Evolutionary conservation across 192 early-diverging fungal genomes (phyloP), one percentile per base, ranked within the genome.

Genomic region (Entomortierella beljakovae): DNA sequence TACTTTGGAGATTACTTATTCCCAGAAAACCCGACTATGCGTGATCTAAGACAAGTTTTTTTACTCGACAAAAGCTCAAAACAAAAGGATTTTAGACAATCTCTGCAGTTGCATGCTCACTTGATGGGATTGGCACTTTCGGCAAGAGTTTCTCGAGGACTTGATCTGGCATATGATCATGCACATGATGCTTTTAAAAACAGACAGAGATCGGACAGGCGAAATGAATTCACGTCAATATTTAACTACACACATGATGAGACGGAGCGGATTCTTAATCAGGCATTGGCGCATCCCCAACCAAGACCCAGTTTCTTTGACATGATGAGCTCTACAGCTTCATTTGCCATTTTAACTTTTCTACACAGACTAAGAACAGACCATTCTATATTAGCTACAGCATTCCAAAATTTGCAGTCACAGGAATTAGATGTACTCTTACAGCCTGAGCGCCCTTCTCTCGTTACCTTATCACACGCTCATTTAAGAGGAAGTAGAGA

Each of bases 101-200:
- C 81, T 8, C 34, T 80, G 15, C 81, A 72, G 23, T 61, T 82
- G 25, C 72, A 82, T 31, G 74, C 75, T 13, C 81, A 79, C 22
- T 26, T 82, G 3, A 64, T 72, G 73, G 81, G 74, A 20, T 46
- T 82, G 7, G 52, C 65, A 22, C 52, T 82, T 5, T 57, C 81
- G 1, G 52, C 81, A 7, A 64, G 81, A 29, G 53, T 72, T 25
- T 79, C 70, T 0, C 32, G 69, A 1, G 73, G 73, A 4, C 64
- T 82, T 15, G 68, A 76, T 33, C 54, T 64, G 20, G 68, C 74
- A 0, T 82, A 79, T 28, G 81, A 75, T 40, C 75, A 76, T 52
- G 58, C 69, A 15, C 81, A 82, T 33, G 75, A 77, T 58, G 57
- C 74, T 15, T 82, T 73, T 55, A 82, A 79, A 64, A 77, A 82